Percentiles rank a stretch among this genome's conserved stretches.
phyloP scores from a whole-genome alignment of 2,329 filamentous ascomycete genomes.

The Scedosporium boydii region DNA sequence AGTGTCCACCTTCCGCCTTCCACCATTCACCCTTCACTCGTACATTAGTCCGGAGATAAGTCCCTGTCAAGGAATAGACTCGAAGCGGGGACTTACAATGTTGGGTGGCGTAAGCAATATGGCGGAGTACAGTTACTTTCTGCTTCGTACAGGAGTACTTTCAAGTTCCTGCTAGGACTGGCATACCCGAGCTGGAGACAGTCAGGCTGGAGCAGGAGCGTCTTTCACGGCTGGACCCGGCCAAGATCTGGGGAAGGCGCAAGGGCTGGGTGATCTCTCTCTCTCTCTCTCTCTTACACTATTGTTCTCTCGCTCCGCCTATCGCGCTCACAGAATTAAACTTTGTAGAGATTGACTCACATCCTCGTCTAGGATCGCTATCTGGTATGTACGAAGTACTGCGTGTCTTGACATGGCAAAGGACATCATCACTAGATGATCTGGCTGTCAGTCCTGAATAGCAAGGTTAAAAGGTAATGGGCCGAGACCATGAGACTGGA shows the following conservation, averaged over 20 bases:
- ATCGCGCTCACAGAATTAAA: too few relatives aligned
- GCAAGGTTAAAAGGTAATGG: too few relatives aligned
- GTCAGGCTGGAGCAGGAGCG: too few relatives aligned
- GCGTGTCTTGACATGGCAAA: too few relatives aligned
- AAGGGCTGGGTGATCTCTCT: background rate
- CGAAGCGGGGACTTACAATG: background rate
- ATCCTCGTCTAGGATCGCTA: too few relatives aligned
- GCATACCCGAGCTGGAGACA: background rate
- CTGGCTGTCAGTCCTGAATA: too few relatives aligned
- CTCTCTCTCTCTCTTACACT: background rate
- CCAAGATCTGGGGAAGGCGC: background rate
- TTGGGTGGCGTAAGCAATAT: too few relatives aligned
- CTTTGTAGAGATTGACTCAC: too few relatives aligned
- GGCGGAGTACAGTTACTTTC: too few relatives aligned
- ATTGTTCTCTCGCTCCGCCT: background rate
- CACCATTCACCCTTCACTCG: slow-evolving; percentile 4
- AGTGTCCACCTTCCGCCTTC: background rate
- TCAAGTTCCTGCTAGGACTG: background rate
- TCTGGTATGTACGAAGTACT: too few relatives aligned
- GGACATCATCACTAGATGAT: too few relatives aligned
- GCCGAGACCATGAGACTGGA: too few relatives aligned
- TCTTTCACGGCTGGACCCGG: background rate
- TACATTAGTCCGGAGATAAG: background rate
- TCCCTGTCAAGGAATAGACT: background rate
- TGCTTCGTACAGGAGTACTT: background rate